A percentile compares a stretch with the other conserved stretches of the same genome.
Evolutionary conservation across 495 filamentous ascomycete genomes (phyloP).

Genomic region (Tuber brumale): DNA sequence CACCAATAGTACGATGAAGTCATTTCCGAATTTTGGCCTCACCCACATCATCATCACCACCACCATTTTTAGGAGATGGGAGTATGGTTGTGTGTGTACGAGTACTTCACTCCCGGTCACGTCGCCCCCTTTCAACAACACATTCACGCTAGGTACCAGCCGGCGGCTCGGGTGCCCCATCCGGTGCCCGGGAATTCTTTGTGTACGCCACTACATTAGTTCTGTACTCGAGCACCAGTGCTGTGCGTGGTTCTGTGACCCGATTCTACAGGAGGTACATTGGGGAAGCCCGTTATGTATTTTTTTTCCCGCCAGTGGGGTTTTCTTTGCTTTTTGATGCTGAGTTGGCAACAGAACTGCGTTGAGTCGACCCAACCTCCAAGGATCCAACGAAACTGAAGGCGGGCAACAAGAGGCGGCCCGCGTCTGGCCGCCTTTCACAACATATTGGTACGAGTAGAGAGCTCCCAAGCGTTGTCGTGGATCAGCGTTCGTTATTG

Average conservation of each 20-base stretch:
- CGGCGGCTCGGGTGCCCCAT: not conserved
- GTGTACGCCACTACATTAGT: not conserved
- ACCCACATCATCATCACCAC: not conserved
- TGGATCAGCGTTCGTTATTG: not conserved
- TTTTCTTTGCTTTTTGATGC: slow-evolving; percentile 3
- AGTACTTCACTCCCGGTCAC: not conserved
- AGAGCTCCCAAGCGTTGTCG: not conserved
- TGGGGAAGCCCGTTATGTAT: not conserved
- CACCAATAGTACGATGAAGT: not conserved
- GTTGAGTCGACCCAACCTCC: not conserved
- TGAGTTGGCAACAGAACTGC: not conserved
- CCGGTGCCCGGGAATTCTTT: not conserved
- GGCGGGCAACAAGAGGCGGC: not conserved
- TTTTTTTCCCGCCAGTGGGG: not conserved
- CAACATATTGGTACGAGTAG: not conserved
- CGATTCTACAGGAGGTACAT: not conserved
- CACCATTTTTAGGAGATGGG: not conserved
- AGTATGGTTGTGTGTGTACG: not conserved
- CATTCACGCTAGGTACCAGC: not conserved
- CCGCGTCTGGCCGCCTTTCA: slow-evolving; percentile 1
- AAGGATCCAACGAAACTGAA: not conserved
- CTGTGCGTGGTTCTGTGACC: slow-evolving; percentile 1
- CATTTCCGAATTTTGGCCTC: not conserved
- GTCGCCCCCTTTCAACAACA: not conserved
- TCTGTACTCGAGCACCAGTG: not conserved